These are phyloP conservation scores for Cadophora gregata DNA, from an alignment of 2,329 filamentous ascomycete genomes.

Conservation along the genomic window DNA sequence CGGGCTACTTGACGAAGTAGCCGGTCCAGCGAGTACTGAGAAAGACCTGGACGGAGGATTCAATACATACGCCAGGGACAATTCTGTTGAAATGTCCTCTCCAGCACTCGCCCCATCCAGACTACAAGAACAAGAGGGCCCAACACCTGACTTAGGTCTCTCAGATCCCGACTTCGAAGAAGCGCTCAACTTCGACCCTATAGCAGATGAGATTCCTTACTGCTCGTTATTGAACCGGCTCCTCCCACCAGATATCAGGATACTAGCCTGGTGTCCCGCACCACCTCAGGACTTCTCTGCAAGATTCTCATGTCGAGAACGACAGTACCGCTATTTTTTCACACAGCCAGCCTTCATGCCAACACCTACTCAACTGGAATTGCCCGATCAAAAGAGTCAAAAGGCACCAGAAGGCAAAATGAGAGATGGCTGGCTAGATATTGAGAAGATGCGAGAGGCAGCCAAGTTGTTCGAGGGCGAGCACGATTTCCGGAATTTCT, in stretches of 20 bases:
- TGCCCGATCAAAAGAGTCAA: slow-evolving; percentile 39
- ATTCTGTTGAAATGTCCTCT: slow-evolving; percentile 38
- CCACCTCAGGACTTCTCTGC: slow-evolving; percentile 84
- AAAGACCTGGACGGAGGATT: slow-evolving; percentile 14
- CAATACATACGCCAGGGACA: slow-evolving; percentile 38
- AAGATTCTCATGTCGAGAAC: slow-evolving; percentile 88
- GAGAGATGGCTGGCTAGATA: slow-evolving; percentile 82
- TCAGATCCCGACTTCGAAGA: slow-evolving; percentile 41
- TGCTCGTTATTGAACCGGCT: slow-evolving; percentile 83
- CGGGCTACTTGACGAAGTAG: background rate
- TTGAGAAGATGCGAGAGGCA: slow-evolving; percentile 83
- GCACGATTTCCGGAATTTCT: slow-evolving; percentile 97
- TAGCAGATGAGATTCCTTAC: slow-evolving; percentile 85
- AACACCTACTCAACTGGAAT: slow-evolving; percentile 59
- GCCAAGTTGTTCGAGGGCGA: slow-evolving; percentile 80
- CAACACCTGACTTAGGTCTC: slow-evolving; percentile 29
- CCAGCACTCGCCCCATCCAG: slow-evolving; percentile 38
- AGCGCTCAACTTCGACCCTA: slow-evolving; percentile 63
- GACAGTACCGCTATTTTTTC: slow-evolving; percentile 96
- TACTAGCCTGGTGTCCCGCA: slow-evolving; percentile 90
- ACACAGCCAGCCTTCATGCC: slow-evolving; percentile 89
- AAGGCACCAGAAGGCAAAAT: slow-evolving; percentile 42
- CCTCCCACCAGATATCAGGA: slow-evolving; percentile 85
- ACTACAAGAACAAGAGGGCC: slow-evolving; percentile 27
- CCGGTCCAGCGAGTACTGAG: background rate